phyloP scores from a whole-genome alignment of 768 basidiomycete genomes.

The Boletus tomentosulus region DNA sequence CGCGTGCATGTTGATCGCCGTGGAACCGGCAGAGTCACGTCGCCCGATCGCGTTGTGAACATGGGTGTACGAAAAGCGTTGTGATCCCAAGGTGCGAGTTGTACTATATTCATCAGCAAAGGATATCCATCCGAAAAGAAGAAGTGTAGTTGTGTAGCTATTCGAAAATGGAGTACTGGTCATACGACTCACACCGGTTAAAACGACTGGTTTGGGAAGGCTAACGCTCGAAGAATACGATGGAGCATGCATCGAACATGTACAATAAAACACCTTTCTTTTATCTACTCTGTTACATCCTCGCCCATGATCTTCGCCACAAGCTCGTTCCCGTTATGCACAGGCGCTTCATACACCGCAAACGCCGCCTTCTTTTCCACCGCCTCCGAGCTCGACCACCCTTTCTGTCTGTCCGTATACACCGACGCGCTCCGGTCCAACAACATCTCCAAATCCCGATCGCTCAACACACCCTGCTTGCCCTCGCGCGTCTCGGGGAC shows the following conservation, averaged over 20 bases:
- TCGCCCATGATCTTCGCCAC: slow-evolving; percentile 67
- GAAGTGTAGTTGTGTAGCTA: no score
- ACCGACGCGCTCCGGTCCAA: slow-evolving; percentile 77
- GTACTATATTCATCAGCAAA: no score
- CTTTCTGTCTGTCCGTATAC: slow-evolving; percentile 63
- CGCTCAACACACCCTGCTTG: slow-evolving; percentile 70
- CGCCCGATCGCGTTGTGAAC: neutral
- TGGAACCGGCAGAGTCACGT: slow-evolving; percentile 3
- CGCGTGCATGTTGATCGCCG: slow-evolving; percentile 11
- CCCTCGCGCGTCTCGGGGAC: slow-evolving; percentile 66
- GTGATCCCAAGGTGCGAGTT: no score
- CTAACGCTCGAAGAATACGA: no score
- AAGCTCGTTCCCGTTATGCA: slow-evolving; percentile 60
- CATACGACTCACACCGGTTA: no score
- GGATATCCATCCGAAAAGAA: no score
- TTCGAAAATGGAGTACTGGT: no score
- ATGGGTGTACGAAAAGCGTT: neutral
- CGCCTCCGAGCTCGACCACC: slow-evolving; percentile 56
- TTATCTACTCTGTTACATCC: slow-evolving; percentile 18
- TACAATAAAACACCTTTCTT: neutral
- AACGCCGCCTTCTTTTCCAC: slow-evolving; percentile 54
- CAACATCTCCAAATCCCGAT: slow-evolving; percentile 74
- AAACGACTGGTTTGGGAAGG: no score
- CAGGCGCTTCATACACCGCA: slow-evolving; percentile 71
- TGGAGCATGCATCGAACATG: no score